Conservation (phyloP, 352 stramenopile species). For the Phytophthora aleatoria region DNA sequence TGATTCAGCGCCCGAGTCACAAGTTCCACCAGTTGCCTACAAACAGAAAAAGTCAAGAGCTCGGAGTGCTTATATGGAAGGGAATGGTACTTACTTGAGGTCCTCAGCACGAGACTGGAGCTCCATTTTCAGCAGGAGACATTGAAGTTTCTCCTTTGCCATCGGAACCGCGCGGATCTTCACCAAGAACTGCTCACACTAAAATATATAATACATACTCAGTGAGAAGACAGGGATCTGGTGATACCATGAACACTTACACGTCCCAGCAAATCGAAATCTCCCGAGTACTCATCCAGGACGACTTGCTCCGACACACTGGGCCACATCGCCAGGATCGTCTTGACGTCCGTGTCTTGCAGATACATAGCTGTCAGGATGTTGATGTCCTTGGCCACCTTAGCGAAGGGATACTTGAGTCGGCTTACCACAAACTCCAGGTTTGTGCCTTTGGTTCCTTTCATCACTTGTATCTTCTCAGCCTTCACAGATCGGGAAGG, state of each 20-base stretch:
- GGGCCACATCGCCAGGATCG: slow-evolving; percentile 40
- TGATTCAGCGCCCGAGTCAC: slow-evolving; percentile 40
- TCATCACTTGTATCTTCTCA: slow-evolving; percentile 24
- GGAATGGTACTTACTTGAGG: slow-evolving; percentile 20
- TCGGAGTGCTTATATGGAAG: background rate
- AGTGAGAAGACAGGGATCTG: background rate
- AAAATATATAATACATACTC: background rate
- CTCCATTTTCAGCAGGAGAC: slow-evolving; percentile 36
- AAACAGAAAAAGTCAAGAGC: background rate
- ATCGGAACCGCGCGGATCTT: slow-evolving; percentile 26
- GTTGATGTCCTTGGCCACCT: slow-evolving; percentile 31
- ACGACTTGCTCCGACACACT: slow-evolving; percentile 27
- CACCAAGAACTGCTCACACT: slow-evolving; percentile 40
- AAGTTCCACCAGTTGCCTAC: slow-evolving; percentile 28
- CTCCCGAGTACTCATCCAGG: slow-evolving; percentile 28
- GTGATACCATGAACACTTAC: slow-evolving; percentile 16
- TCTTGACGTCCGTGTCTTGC: slow-evolving; percentile 32
- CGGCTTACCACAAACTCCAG: slow-evolving; percentile 29
- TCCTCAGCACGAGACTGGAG: slow-evolving; percentile 25
- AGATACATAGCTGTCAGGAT: slow-evolving; percentile 35
- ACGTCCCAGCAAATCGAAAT: slow-evolving; percentile 19
- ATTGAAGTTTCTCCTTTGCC: slow-evolving; percentile 37
- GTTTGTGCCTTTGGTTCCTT: slow-evolving; percentile 29
- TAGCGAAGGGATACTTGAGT: slow-evolving; percentile 19
- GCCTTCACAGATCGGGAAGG: slow-evolving; percentile 5